Base-by-base conservation (phyloP, 306 rosid species). In the Pyrus bretschneideri region DNA sequence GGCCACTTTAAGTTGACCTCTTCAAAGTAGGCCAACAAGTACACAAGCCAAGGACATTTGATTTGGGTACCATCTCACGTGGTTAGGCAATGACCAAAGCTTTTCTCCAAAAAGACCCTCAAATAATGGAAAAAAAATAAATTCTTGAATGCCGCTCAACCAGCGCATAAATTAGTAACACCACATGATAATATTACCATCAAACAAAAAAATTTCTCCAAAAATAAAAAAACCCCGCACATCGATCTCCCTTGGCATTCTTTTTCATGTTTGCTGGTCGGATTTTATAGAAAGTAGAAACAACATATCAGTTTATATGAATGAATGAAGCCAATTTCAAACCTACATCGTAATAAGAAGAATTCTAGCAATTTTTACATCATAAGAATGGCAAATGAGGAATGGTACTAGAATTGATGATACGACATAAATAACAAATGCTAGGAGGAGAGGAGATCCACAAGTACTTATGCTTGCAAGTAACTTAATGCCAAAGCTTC, bases 401-500 rank as follows among this genome's bases (percentile, higher is more conserved):
- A 73, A 52, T 46, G 80, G 83, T 82, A 84, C 76, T 82, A 83
- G 81, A 81, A 81, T 75, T 77, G 70, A 55, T 72, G 74, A 72
- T 63, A 62, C 72, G 76, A 81, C 75, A 82, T 67, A 80, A 83
- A 83, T 81, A 83, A 85, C 75, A 85, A 83, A 83, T 84, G 83
- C 62, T 78, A 73, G 78, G 77, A 17, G 54, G 18, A 46, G 54
- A 46, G 52, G 73, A 77, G 76, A 35, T 55, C 33, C 88, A 81
- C 84, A 83, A 85, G 91, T 87, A 89, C 83, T 80, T 70, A 87
- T 79, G 79, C 85, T 49, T 76, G 76, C 79, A 67, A 62, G 81
- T 75, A 73, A 81, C 60, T 89, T 86, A 92, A 83, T 94, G 98
- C 93, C 95, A 94, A 76, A 96, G 93, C 88, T 91, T 91, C 97